phyloP scores from a whole-genome alignment of 495 filamentous ascomycete genomes.

The Daldinia bambusicola region DNA sequence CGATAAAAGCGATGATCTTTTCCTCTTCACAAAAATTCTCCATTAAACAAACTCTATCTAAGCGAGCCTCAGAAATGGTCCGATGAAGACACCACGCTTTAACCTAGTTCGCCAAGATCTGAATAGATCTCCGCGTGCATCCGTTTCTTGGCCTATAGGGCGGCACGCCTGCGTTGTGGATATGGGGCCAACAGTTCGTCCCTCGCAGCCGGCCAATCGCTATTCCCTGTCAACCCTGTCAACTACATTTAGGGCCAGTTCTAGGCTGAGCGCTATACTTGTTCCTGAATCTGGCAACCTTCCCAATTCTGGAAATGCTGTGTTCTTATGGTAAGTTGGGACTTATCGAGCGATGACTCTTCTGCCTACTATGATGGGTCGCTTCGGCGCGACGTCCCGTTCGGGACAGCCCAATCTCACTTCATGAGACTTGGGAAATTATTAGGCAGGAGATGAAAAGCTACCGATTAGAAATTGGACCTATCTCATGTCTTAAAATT shows the following conservation, averaged over 20 bases:
- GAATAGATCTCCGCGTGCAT: slow-evolving; percentile 6
- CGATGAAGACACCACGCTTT: slow-evolving; percentile 17
- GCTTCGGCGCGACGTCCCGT: slow-evolving; percentile 29
- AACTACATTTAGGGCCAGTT: slow-evolving; percentile 10
- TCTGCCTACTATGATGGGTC: slow-evolving; percentile 7
- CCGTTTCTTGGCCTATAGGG: slow-evolving; percentile 20
- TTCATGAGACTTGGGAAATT: slow-evolving; percentile 24
- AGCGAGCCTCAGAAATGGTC: slow-evolving; percentile 33
- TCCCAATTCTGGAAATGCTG: slow-evolving; percentile 22
- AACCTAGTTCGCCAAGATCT: slow-evolving; percentile 27
- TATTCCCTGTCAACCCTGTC: slow-evolving; percentile 5
- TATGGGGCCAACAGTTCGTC: slow-evolving; percentile 10
- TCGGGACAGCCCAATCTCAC: slow-evolving; percentile 24
- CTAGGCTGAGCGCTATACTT: slow-evolving; percentile 36
- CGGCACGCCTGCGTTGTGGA: slow-evolving; percentile 11
- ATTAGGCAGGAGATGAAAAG: slow-evolving; percentile 9
- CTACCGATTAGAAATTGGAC: neutral
- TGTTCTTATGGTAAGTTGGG: slow-evolving; percentile 6
- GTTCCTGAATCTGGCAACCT: slow-evolving; percentile 32
- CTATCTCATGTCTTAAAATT: neutral
- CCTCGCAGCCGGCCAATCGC: slow-evolving; percentile 20
- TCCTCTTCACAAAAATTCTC: slow-evolving; percentile 31
- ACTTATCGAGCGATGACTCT: slow-evolving; percentile 7
- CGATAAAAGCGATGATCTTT: slow-evolving; percentile 37
- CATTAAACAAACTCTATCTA: slow-evolving; percentile 39